Percentiles rank a stretch among this genome's conserved stretches.
phyloP scores from a whole-genome alignment of 2,329 filamentous ascomycete genomes.

The Hypoxylon sp. region DNA sequence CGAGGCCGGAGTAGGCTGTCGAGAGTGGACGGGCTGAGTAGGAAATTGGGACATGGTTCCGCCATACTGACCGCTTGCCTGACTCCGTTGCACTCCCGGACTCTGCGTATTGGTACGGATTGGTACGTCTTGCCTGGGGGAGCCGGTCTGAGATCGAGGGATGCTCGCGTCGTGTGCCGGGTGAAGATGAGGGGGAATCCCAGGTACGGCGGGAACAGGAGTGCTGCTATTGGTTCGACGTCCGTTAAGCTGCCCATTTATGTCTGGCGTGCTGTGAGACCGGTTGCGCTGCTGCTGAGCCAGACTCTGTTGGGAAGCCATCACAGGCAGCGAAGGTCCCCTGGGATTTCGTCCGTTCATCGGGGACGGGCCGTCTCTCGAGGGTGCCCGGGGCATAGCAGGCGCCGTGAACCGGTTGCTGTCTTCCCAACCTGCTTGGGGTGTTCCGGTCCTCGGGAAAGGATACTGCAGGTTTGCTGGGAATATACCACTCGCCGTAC shows the following conservation, averaged over 20 bases:
- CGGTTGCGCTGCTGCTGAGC: slow-evolving; percentile 77
- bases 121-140: slow-evolving; percentile 74
- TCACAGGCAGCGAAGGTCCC: slow-evolving; percentile 80
- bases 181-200: slow-evolving; percentile 75
- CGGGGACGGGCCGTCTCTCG: slow-evolving; percentile 74
- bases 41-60: slow-evolving; percentile 65
- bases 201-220: slow-evolving; percentile 74
- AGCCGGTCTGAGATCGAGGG: slow-evolving; percentile 82
- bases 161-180: slow-evolving; percentile 68
- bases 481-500: slow-evolving; percentile 78
- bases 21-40: slow-evolving; percentile 59
- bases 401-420: slow-evolving; percentile 88
- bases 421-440: slow-evolving; percentile 74
- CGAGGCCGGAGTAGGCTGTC: slow-evolving; percentile 56
- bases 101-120: slow-evolving; percentile 75
- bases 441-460: slow-evolving; percentile 77
- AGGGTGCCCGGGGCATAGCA: slow-evolving; percentile 81
- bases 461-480: slow-evolving; percentile 58
- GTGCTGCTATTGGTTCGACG: slow-evolving; percentile 62
- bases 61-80: slow-evolving; percentile 58
- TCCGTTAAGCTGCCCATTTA: slow-evolving; percentile 73
- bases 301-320: slow-evolving; percentile 64
- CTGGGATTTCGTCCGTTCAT: slow-evolving; percentile 71
- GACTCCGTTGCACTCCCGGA: slow-evolving; percentile 67
- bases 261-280: slow-evolving; percentile 95